phyloP scores from a whole-genome alignment of 2,329 filamentous ascomycete species.

The Monosporascus sp. region DNA sequence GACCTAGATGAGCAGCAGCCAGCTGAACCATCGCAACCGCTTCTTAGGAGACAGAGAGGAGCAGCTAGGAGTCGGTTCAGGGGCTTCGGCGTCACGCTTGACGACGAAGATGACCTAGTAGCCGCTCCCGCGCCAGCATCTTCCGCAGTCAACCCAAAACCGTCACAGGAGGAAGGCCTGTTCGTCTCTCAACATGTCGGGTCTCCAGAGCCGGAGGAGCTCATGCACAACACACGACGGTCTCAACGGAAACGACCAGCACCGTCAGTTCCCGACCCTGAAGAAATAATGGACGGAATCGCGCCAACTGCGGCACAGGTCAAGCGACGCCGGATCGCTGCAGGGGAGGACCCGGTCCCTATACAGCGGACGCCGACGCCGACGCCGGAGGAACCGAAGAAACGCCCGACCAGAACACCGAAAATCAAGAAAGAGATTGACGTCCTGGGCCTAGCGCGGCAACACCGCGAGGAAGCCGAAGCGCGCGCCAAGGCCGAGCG shows the following conservation, averaged over 20 bases:
- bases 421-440: constrained; percentile 58
- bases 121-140: constrained; percentile 3
- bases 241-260: constrained; percentile 43
- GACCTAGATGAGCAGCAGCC: constrained; percentile 20
- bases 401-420: constrained; percentile 37
- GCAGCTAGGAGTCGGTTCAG: constrained; percentile 59
- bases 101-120: constrained; percentile 30
- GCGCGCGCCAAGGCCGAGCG: constrained; percentile 52
- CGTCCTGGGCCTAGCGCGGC: constrained; percentile 61
- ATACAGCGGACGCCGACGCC: constrained; percentile 23
- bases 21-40: constrained; percentile 9
- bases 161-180: constrained; percentile 39
- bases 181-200: constrained; percentile 51
- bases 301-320: constrained; percentile 72
- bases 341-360: constrained; percentile 43
- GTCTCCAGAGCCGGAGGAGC: constrained; percentile 18
- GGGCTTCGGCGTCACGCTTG: constrained; percentile 56
- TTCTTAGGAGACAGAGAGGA: constrained; percentile 32
- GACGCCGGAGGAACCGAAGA: constrained; percentile 28
- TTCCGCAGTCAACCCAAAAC: constrained; percentile 21
- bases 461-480: constrained; percentile 61
- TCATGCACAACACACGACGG: constrained; percentile 12
- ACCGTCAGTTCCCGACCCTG: constrained; percentile 34
- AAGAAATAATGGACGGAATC: constrained; percentile 65
- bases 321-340: constrained; percentile 70